These are phyloP conservation scores for Hypoxylon fuscum DNA, from an alignment of 495 filamentous ascomycete species.

Conservation along the genomic window DNA sequence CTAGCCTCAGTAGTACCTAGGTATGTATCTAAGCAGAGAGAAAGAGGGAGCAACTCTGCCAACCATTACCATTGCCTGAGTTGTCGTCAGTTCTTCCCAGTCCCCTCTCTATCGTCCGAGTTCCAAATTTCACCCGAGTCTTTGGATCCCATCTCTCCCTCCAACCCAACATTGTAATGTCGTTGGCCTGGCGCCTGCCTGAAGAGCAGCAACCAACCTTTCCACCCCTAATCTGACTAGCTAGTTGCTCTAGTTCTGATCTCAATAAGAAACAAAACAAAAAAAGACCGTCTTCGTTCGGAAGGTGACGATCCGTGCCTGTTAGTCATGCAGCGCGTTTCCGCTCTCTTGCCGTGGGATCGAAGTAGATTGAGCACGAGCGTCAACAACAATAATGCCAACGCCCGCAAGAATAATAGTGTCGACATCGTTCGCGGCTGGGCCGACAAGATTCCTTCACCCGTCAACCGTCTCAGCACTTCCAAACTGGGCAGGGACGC, in stretches of 20 bases:
- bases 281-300: slow-evolving; percentile 14
- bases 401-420: slow-evolving; percentile 38
- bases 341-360: slow-evolving; percentile 62
- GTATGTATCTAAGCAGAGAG: slow-evolving; percentile 29
- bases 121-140: slow-evolving; percentile 17
- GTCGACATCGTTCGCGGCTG: slow-evolving; percentile 57
- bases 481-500: slow-evolving; percentile 62
- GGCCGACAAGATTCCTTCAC: slow-evolving; percentile 54
- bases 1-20: slow-evolving; percentile 8
- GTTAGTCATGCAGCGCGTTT: slow-evolving; percentile 60
- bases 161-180: slow-evolving; percentile 22
- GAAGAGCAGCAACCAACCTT: slow-evolving; percentile 17
- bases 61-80: slow-evolving; percentile 21
- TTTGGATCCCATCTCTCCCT: slow-evolving; percentile 21
- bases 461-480: slow-evolving; percentile 47
- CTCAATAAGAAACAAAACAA: slow-evolving; percentile 20
- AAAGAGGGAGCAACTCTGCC: slow-evolving; percentile 1
- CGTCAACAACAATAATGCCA: slow-evolving; percentile 24
- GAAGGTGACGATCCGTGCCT: slow-evolving; percentile 35
- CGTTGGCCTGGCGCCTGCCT: slow-evolving; percentile 27
- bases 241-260: slow-evolving; percentile 14
- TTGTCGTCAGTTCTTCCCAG: slow-evolving; percentile 34
- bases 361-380: slow-evolving; percentile 47
- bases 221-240: slow-evolving; percentile 13
- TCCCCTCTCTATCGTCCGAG: slow-evolving; percentile 17